Conservation (phyloP, 2,329 filamentous ascomycete genomes). For the Gnomoniopsis smithogilvyi region DNA sequence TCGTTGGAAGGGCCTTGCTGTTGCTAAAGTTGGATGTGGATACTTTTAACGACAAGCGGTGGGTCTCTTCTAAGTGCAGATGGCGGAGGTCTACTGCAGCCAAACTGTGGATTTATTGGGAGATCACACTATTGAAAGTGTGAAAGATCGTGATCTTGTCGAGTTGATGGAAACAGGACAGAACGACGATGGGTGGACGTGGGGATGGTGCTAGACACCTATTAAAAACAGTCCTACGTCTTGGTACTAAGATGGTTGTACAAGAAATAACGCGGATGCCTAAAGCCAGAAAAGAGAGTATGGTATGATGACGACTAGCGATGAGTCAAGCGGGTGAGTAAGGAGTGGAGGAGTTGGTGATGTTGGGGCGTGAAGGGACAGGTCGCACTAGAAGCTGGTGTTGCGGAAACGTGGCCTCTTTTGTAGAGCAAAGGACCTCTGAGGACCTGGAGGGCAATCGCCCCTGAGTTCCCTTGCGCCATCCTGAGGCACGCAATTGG, state of each 20-base stretch:
- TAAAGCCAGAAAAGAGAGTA: neutral
- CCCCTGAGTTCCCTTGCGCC: neutral
- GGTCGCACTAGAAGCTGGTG: neutral
- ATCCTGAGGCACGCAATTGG: neutral
- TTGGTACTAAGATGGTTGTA: neutral
- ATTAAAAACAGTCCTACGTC: neutral
- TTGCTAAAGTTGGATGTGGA: neutral
- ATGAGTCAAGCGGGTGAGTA: neutral
- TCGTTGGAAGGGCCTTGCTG: neutral
- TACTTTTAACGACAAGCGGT: neutral
- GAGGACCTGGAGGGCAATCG: neutral
- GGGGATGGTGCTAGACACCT: neutral
- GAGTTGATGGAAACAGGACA: too few relatives aligned
- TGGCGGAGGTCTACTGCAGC: neutral
- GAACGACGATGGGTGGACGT: neutral
- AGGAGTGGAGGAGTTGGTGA: neutral
- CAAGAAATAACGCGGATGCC: neutral
- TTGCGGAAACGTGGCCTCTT: neutral
- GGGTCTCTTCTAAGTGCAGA: neutral
- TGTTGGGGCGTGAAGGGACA: neutral
- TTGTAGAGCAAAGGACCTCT: neutral
- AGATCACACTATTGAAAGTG: neutral
- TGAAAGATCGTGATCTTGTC: neutral
- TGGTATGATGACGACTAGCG: neutral
- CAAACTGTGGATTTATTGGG: neutral